phyloP scores from a whole-genome alignment of 139 green algal species.

The Pleodorina starrii region DNA sequence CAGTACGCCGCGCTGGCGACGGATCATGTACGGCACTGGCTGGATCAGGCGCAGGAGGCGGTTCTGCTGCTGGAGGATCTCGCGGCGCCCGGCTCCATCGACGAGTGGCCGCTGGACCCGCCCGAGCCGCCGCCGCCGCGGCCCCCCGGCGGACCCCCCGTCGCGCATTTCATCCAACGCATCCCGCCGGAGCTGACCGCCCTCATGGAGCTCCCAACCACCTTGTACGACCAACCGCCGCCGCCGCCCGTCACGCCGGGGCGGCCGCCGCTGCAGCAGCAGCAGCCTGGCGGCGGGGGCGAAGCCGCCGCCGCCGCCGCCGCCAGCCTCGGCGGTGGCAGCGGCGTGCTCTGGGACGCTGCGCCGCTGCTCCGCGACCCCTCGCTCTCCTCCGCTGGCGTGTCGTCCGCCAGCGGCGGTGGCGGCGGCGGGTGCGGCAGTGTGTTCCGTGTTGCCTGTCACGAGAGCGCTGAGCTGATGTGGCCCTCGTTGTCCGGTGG shows the following conservation, averaged over 20 bases:
- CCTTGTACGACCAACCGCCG: neutral
- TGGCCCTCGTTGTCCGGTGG: conserved; percentile 35
- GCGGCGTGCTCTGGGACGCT: neutral
- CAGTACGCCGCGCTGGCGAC: conserved; percentile 25
- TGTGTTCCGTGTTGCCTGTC: neutral
- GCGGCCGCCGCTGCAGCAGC: neutral
- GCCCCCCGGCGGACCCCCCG: neutral
- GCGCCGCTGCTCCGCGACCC: conserved; percentile 30
- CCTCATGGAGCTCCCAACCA: conserved; percentile 10
- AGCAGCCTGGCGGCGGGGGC: too few species aligned
- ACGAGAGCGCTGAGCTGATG: conserved; percentile 31
- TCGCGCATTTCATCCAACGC: conserved; percentile 41
- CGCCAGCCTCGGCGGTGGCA: neutral
- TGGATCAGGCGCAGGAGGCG: conserved; percentile 12
- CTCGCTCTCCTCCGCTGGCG: neutral
- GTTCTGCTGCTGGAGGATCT: conserved; percentile 41
- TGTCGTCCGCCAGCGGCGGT: neutral
- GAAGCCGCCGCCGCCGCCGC: too few species aligned
- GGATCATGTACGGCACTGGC: conserved; percentile 36
- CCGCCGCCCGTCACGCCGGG: neutral
- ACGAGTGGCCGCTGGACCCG: conserved; percentile 12
- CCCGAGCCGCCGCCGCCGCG: neutral
- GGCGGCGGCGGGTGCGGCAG: neutral
- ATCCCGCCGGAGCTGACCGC: conserved; percentile 33
- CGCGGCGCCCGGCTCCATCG: neutral